These are phyloP conservation scores for Cryphonectria radicalis DNA, from an alignment of 2,329 filamentous ascomycete genomes.

Conservation along the genomic window DNA sequence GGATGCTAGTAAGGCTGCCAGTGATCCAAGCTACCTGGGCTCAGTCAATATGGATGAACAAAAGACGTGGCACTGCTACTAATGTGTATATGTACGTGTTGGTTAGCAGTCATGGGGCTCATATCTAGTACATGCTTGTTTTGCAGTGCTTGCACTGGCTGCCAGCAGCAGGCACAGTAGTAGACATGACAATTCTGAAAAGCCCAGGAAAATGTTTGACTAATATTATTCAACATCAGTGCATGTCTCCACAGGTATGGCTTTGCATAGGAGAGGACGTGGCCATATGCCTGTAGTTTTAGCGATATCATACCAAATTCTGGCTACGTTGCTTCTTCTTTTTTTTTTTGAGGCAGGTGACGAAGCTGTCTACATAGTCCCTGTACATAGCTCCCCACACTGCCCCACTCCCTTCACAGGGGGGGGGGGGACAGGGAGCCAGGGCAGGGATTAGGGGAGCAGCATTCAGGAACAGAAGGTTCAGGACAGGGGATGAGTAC, in stretches of 20 bases:
- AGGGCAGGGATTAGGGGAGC: background rate
- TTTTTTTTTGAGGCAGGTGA: background rate
- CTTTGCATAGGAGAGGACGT: background rate
- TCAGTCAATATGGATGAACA: too few relatives aligned
- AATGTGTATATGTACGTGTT: too few relatives aligned
- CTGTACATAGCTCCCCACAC: background rate
- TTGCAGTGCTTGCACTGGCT: background rate
- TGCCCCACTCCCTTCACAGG: background rate
- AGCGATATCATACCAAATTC: background rate
- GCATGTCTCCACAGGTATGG: background rate
- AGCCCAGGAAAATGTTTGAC: background rate
- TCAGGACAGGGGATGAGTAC: background rate
- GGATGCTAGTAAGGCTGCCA: background rate
- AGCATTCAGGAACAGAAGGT: background rate
- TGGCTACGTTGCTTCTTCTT: constrained; percentile 15
- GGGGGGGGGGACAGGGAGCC: background rate
- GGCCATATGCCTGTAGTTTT: background rate
- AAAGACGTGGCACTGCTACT: too few relatives aligned
- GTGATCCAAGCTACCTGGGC: too few relatives aligned
- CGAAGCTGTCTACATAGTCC: background rate
- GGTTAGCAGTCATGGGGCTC: too few relatives aligned
- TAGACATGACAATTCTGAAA: background rate
- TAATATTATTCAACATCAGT: background rate
- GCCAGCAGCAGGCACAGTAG: background rate
- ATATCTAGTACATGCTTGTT: background rate